Conservation (phyloP, 2,329 filamentous ascomycete species). For the Phialocephala subalpina region DNA sequence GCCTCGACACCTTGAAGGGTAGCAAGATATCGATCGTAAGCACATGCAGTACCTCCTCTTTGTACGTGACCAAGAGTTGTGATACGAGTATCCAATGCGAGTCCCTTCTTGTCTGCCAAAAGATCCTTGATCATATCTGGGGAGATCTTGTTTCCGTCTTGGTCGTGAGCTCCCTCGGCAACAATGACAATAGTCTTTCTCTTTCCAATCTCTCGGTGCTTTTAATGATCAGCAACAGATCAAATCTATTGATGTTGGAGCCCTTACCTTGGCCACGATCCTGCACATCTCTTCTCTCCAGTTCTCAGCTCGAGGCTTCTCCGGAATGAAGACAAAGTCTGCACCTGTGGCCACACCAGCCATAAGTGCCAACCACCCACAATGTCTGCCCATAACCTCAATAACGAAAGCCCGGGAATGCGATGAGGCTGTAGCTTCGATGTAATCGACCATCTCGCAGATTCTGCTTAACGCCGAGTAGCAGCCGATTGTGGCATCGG, state of each 20-base stretch:
- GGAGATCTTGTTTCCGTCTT: constrained; percentile 82
- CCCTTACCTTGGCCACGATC: constrained; percentile 73
- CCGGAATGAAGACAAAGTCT: constrained; percentile 96
- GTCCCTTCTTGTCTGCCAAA: constrained; percentile 77
- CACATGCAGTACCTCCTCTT: constrained; percentile 88
- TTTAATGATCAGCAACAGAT: constrained; percentile 27
- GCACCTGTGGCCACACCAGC: constrained; percentile 93
- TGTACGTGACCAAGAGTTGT: constrained; percentile 98
- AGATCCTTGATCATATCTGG: constrained; percentile 85
- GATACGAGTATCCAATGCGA: constrained; percentile 89
- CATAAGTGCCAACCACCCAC: constrained; percentile 97
- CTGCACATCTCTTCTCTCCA: constrained; percentile 91
- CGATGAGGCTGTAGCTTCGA: constrained; percentile 92
- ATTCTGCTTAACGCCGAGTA: constrained; percentile 94
- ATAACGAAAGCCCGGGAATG: constrained; percentile 97
- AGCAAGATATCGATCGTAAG: constrained; percentile 92
- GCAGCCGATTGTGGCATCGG: constrained; percentile 96
- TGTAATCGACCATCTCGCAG: constrained; percentile 95
- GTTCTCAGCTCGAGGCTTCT: constrained; percentile 85
- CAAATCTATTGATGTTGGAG: constrained; percentile 14
- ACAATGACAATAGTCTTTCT: constrained; percentile 98
- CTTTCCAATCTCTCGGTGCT: constrained; percentile 91
- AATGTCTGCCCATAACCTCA: constrained; percentile 98
- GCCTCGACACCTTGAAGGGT: constrained; percentile 95
- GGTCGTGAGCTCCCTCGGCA: constrained; percentile 91